Base-by-base conservation (phyloP, 441 rosid genomes). In the Brassica hybrid region DNA sequence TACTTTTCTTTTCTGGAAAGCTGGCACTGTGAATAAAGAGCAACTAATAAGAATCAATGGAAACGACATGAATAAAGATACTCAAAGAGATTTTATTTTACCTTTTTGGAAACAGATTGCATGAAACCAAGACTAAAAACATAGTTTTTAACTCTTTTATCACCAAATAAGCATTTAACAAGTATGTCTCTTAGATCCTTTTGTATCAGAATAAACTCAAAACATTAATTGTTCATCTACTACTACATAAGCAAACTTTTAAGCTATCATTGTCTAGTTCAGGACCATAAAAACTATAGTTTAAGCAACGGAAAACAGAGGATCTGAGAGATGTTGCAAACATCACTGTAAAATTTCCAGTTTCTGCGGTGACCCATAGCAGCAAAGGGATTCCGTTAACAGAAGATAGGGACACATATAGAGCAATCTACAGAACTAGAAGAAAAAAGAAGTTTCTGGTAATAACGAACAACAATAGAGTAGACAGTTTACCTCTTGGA, bases 1-100 rank as follows among this genome's bases (percentile, higher is more conserved):
- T 65, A 73, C 80, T 84, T 69, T 83, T 90, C 87, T 87, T 91
- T 56, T 81, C 91, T 54, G 96, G 91, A 68, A 87, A 90, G 87
- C 96, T 93, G 88, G 82, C 80, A 86, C 75, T 77, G 38, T 30
- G 34, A 30, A 30, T 30, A 56, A 75, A 79, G 41, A 74, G 30
- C 59, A 81, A 83, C 62, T 65, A 27, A 56, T 57, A 71, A 63
- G 74, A 79, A 71, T 82, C 75, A 83, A 62, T 17, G 64, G 48
- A 56, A 62, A 65, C 19, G 62, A 64, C 52, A 61, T 45, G 32
- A 23, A 70, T 27, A 80, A 80, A 57, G 65, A 73, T 79, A 56
- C 66, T 62, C 70, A 6, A n/a, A 67, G n/a, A 48, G 45, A 43
- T 23, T 62, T 23, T 11, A 8, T n/a, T 36, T 10, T 23, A 34